Conservation (phyloP, 805 yeast species). For the Nakazawaea pomicola region DNA sequence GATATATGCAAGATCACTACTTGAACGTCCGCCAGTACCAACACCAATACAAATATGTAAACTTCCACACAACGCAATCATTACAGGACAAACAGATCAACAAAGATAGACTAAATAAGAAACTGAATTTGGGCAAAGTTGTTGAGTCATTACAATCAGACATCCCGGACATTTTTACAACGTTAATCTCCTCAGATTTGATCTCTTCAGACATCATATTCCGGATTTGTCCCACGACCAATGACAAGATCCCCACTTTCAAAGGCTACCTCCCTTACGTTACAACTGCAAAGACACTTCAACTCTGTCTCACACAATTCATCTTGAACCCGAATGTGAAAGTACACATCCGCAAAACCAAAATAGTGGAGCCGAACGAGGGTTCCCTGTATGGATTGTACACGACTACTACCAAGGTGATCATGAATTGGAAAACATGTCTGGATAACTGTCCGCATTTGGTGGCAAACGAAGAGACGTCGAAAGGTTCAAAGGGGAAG, state of each 20-base stretch:
- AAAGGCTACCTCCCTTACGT: constrained; percentile 52
- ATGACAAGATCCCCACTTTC: constrained; percentile 49
- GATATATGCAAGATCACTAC: too few relatives aligned
- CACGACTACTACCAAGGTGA: constrained; percentile 41
- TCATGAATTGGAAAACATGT: constrained; percentile 56
- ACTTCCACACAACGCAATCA: constrained; percentile 1
- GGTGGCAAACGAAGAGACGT: constrained; percentile 23
- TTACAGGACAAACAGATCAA: constrained; percentile 3
- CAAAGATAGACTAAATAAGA: constrained; percentile 23
- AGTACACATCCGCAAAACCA: constrained; percentile 45
- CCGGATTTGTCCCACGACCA: constrained; percentile 52
- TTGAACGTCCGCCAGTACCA: too few relatives aligned
- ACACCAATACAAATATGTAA: too few relatives aligned
- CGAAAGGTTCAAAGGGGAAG: constrained; percentile 34
- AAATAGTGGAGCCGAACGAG: constrained; percentile 23
- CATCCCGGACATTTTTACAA: constrained; percentile 47
- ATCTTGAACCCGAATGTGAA: constrained; percentile 48
- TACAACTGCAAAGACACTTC: constrained; percentile 52
- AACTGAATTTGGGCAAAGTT: constrained; percentile 51
- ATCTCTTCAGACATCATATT: constrained; percentile 44
- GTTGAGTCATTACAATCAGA: constrained; percentile 40
- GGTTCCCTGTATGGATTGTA: constrained; percentile 13
- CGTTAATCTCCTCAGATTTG: constrained; percentile 36
- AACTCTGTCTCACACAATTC: constrained; percentile 47
- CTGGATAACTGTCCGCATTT: constrained; percentile 47